Evolutionary conservation across 1,284 basidiomycete species (phyloP).

Genomic region (Cryptococcus hybrid): DNA sequence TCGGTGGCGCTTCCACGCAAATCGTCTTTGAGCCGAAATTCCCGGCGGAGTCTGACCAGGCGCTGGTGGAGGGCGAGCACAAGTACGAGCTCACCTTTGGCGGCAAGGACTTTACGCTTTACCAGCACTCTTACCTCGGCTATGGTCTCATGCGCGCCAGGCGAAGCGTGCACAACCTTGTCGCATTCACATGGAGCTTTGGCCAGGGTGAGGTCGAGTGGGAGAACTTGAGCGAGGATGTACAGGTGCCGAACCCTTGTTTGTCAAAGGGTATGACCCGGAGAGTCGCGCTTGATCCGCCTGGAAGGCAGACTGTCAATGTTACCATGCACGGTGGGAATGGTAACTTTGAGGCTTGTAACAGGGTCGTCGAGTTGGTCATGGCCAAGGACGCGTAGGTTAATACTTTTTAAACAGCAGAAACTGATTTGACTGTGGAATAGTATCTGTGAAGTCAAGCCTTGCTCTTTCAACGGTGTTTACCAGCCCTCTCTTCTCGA

Average conservation of each 20-base stretch:
- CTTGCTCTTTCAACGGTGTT: conserved; percentile 95
- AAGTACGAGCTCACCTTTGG: conserved; percentile 83
- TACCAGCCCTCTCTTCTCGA: conserved; percentile 95
- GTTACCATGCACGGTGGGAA: conserved; percentile 80
- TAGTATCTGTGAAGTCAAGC: conserved; percentile 81
- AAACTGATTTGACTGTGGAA: neutral
- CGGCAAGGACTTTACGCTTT: conserved; percentile 68
- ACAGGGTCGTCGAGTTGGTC: conserved; percentile 79
- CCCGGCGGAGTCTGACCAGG: conserved; percentile 52
- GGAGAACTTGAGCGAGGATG: conserved; percentile 47
- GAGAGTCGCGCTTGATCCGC: conserved; percentile 67
- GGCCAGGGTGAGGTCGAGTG: conserved; percentile 49
- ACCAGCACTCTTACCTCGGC: conserved; percentile 95
- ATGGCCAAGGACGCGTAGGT: conserved; percentile 94
- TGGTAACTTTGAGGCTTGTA: conserved; percentile 83
- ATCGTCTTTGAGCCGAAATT: conserved; percentile 93
- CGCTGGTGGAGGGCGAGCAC: conserved; percentile 83
- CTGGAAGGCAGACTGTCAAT: conserved; percentile 56
- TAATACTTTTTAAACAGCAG: neutral
- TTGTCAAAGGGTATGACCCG: conserved; percentile 66
- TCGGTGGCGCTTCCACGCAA: conserved; percentile 96
- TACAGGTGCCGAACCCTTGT: conserved; percentile 71
- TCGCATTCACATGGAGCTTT: conserved; percentile 76
- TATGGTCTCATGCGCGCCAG: conserved; percentile 94
- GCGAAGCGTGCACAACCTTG: conserved; percentile 78